phyloP scores from a whole-genome alignment of 176 grass and related monocot genomes.

The Tillandsia fasciculata region DNA sequence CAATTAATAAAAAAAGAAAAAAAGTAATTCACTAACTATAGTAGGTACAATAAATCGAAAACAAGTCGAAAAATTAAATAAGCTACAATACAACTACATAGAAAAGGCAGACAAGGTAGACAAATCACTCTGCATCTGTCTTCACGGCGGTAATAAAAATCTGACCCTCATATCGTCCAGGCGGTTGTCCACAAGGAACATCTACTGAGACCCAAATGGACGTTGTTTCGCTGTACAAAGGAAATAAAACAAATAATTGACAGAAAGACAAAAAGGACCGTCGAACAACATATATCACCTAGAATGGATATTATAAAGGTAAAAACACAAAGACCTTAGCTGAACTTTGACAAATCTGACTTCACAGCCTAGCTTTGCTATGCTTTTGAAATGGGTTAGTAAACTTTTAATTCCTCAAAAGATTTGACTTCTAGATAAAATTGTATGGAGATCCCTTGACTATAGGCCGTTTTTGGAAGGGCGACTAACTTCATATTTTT shows the following conservation, averaged over 20 bases:
- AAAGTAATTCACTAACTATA: conserved; percentile 4
- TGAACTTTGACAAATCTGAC: too few relatives aligned
- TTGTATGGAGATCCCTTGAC: too few relatives aligned
- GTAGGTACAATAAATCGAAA: neutral
- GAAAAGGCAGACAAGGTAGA: conserved; percentile 18
- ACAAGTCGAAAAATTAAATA: neutral
- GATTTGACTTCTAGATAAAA: too few relatives aligned
- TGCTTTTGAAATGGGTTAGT: too few relatives aligned
- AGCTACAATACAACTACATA: conserved; percentile 4
- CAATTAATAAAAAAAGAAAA: conserved; percentile 15
- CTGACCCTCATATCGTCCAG: conserved; percentile 89
- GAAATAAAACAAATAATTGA: conserved; percentile 13
- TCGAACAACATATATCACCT: neutral
- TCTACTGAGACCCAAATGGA: conserved; percentile 86
- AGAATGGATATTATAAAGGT: neutral
- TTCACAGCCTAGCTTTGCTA: too few relatives aligned
- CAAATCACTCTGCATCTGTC: conserved; percentile 57
- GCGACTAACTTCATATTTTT: too few relatives aligned
- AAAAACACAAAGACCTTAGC: too few relatives aligned
- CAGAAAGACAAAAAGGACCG: neutral
- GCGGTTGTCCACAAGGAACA: conserved; percentile 65
- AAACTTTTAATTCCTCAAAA: too few relatives aligned
- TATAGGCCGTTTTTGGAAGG: too few relatives aligned
- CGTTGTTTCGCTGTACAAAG: conserved; percentile 65
- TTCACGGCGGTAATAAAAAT: conserved; percentile 72